Percentiles rank a stretch among this genome's conserved stretches.
Conservation (phyloP, 805 yeast species). For the Yarrowia sp. region DNA sequence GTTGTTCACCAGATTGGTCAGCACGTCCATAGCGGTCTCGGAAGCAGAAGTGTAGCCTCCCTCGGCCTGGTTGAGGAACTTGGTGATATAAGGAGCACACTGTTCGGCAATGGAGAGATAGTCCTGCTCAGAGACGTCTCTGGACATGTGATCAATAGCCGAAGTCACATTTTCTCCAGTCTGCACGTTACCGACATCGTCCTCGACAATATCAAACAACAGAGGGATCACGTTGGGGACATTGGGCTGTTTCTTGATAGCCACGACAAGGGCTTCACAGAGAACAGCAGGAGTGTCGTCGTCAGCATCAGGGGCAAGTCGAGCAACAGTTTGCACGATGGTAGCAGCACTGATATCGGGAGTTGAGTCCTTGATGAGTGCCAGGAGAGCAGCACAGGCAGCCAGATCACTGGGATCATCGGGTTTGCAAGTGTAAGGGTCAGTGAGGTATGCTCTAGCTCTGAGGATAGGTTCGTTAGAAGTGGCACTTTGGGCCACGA, state of each 20-base stretch:
- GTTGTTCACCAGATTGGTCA: slow-evolving; percentile 13
- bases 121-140: slow-evolving; percentile 54
- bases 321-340: slow-evolving; percentile 52
- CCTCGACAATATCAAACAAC: slow-evolving; percentile 68
- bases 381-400: slow-evolving; percentile 40
- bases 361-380: slow-evolving; percentile 37
- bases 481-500: slow-evolving; percentile 11
- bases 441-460: slow-evolving; percentile 30
- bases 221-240: slow-evolving; percentile 55
- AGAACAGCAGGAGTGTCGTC: slow-evolving; percentile 82
- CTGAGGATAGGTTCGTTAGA: slow-evolving; percentile 20
- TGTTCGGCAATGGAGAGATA: slow-evolving; percentile 52
- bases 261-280: slow-evolving; percentile 69
- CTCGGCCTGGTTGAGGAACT: slow-evolving; percentile 29
- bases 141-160: slow-evolving; percentile 67
- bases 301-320: slow-evolving; percentile 65
- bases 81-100: slow-evolving; percentile 34
- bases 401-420: slow-evolving; percentile 20
- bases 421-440: slow-evolving; percentile 14
- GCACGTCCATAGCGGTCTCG: slow-evolving; percentile 30
- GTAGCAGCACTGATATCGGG: slow-evolving; percentile 10
- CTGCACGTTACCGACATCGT: slow-evolving; percentile 78
- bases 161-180: slow-evolving; percentile 71
- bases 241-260: slow-evolving; percentile 57
- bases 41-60: slow-evolving; percentile 33